Conservation (phyloP, 768 basidiomycete species). For the Baorangia bicolor region DNA sequence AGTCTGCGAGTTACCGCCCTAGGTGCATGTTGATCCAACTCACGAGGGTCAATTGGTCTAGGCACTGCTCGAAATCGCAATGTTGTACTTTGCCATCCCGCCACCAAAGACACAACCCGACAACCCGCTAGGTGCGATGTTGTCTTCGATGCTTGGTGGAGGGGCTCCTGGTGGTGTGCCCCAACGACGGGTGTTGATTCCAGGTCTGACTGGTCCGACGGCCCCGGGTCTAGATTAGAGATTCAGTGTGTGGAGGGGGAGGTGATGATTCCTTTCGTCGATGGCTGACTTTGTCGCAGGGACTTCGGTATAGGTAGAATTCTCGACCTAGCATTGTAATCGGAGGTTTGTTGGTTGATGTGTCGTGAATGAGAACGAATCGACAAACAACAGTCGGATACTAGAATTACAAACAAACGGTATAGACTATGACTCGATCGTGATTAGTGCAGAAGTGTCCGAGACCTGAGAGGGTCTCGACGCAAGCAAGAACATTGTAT, state of each 20-base stretch:
- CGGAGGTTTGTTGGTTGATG: constrained; percentile 2
- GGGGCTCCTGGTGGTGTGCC: constrained; percentile 36
- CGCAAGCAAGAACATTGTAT: constrained; percentile 9
- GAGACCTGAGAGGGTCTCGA: constrained; percentile 8
- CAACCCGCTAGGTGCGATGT: constrained; percentile 86
- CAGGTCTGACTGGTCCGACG: constrained; percentile 26
- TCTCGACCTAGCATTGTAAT: constrained; percentile 6
- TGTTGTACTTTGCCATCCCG: constrained; percentile 84
- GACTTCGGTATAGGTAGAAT: constrained; percentile 8
- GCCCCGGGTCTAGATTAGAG: constrained; percentile 30
- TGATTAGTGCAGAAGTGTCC: constrained; percentile 19
- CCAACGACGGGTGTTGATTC: constrained; percentile 29
- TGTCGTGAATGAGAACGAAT: neutral
- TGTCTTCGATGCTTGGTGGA: constrained; percentile 87
- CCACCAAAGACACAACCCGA: constrained; percentile 66
- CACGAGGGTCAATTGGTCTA: constrained; percentile 27
- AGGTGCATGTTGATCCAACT: neutral
- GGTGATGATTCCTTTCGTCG: constrained; percentile 9
- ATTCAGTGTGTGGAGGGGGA: neutral
- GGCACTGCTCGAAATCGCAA: constrained; percentile 67
- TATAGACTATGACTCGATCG: constrained; percentile 12
- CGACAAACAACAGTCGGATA: neutral
- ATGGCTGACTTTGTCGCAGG: constrained; percentile 4
- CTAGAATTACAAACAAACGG: constrained; percentile 17
- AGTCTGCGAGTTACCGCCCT: constrained; percentile 24